phyloP scores from a whole-genome alignment of 2,329 filamentous ascomycete genomes.

The Aspergillus ruber region DNA sequence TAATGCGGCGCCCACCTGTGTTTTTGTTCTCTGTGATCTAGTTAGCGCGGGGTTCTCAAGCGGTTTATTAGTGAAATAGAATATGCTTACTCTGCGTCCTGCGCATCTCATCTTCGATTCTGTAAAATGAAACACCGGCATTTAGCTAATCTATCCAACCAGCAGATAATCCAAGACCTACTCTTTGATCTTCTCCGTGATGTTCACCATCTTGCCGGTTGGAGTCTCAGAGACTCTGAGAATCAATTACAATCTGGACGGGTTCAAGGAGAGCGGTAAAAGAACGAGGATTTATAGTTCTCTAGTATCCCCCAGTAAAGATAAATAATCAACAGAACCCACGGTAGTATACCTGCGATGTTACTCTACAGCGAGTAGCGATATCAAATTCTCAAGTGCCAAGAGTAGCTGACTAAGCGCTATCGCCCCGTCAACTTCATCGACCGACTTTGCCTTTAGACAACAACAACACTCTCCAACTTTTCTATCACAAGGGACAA shows the following conservation, averaged over 20 bases:
- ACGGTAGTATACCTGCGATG: conserved; percentile 1
- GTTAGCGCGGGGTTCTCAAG: conserved; percentile 26
- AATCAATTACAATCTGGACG: neutral
- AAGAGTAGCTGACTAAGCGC: conserved; percentile 5
- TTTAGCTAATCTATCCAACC: neutral
- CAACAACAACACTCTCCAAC: conserved; percentile 1
- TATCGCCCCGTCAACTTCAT: neutral
- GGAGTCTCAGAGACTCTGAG: conserved; percentile 19
- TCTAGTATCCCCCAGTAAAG: neutral
- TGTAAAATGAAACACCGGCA: conserved; percentile 32
- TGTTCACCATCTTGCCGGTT: conserved; percentile 78
- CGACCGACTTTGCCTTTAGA: conserved; percentile 3
- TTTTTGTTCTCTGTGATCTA: conserved; percentile 81
- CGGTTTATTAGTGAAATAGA: conserved; percentile 7
- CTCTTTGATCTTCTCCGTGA: conserved; percentile 99
- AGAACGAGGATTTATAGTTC: neutral
- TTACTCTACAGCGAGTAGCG: neutral
- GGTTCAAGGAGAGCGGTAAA: neutral
- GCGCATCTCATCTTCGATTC: conserved; percentile 99
- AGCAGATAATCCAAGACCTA: conserved; percentile 35
- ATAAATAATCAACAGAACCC: neutral
- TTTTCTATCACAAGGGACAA: neutral
- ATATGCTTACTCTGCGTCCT: conserved; percentile 82
- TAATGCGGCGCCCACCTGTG: conserved; percentile 62
- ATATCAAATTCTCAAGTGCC: conserved; percentile 12